These are phyloP conservation scores for Phoenix dactylifera DNA, from an alignment of 176 grass and related monocot species.

Conservation along the genomic window DNA sequence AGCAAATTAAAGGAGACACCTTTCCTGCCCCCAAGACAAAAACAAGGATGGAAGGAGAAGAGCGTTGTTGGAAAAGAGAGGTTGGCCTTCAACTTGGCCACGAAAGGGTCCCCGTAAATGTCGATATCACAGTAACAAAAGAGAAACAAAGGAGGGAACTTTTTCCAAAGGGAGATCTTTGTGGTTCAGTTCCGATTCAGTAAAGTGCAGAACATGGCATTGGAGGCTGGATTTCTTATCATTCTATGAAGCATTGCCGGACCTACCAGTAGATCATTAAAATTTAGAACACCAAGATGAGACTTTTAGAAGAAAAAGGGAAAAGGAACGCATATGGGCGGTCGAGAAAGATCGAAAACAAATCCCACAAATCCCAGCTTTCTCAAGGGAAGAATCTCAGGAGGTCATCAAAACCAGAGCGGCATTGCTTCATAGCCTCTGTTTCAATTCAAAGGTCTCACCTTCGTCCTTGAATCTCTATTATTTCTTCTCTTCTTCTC, in stretches of 20 bases:
- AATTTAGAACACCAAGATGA: not conserved
- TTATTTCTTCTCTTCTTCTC: too few relatives aligned
- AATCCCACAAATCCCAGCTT: not conserved
- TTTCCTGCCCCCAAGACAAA: not conserved
- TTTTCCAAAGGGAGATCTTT: not conserved
- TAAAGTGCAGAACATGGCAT: conserved; percentile 11
- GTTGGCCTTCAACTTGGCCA: conserved; percentile 2
- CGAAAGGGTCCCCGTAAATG: not conserved
- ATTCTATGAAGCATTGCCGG: too few relatives aligned
- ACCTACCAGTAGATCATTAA: too few relatives aligned
- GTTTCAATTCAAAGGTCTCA: too few relatives aligned
- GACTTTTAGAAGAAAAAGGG: not conserved
- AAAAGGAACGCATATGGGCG: not conserved
- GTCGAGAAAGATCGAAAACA: not conserved
- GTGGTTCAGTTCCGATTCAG: conserved; percentile 1
- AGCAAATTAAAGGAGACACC: not conserved
- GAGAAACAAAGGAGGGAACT: not conserved
- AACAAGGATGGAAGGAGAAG: not conserved
- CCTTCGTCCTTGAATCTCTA: too few relatives aligned
- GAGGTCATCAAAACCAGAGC: not conserved
- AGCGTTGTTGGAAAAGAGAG: not conserved
- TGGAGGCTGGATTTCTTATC: not conserved
- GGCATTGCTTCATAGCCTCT: not conserved
- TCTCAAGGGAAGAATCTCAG: conserved; percentile 1
- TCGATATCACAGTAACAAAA: conserved; percentile 9